Base-by-base conservation (phyloP, 2,329 filamentous ascomycete genomes). In the Stemphylium vesicarium region DNA sequence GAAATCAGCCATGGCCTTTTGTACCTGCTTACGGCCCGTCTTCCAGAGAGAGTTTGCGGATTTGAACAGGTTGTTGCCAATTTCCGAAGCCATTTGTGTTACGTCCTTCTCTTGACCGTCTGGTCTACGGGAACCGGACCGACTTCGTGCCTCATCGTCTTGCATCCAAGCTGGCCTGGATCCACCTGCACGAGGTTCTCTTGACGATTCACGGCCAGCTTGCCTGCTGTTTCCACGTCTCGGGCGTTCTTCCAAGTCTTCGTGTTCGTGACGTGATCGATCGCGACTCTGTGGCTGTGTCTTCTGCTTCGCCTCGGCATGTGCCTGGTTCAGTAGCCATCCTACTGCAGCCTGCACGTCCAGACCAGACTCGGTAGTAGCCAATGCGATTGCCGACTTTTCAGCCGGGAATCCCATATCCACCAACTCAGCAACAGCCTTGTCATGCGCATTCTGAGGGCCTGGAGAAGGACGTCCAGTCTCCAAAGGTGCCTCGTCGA, bases 1-100 rank as follows among this genome's bases (percentile, higher is more conserved):
- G 55, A 98, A 90, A 13, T 99, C 95, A 8, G 92, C 88, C 31
- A 98, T 90, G 4, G 92, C 94, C 75, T 95, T 92, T 68, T 96
- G 92, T 53, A 98, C 85, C 72, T 91, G 93, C 77, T 96, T 99
- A 70, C 93, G 91, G 0, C 94, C 88, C 3, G 90, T 91, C 73
- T 96, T 99, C 95, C 95, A 99, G 0, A 98, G 78, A 0, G 91
- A 94, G 63, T 96, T 96, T 2, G 95, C 95, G 2, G 93, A 95
- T 74, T 99, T 99, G 75, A 98, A 87, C 11, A 99, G 77, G 58
- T 84, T 96, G 39, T 80, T 91, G 0, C 95, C 91, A 69, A 98
- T 82, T 31, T 93, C 89, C 5, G 91, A 87, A 2, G 94, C 94
- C 38, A 89, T 84, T 69, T 94, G 92, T 13, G 91, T 82, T 51